These are phyloP conservation scores for Neopestalotiopsis sp. DNA, from an alignment of 2,329 filamentous ascomycete genomes.

Conservation along the genomic window DNA sequence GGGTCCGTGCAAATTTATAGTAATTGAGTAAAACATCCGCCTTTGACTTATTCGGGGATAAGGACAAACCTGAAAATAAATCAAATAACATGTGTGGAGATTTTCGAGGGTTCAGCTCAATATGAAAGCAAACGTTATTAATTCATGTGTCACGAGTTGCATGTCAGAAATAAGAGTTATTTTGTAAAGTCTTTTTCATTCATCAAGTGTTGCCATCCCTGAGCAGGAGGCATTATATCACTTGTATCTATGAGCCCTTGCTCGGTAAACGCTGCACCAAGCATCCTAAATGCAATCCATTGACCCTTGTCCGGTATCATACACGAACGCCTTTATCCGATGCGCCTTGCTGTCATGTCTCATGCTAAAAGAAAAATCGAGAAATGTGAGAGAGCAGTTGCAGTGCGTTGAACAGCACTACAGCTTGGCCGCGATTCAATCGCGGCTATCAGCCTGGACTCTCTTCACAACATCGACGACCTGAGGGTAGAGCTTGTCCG, in stretches of 20 bases:
- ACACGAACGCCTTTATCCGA: slow-evolving; percentile 18
- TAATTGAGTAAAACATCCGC: too few species aligned
- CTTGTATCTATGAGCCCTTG: neutral
- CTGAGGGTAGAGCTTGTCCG: slow-evolving; percentile 77
- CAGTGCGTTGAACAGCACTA: neutral
- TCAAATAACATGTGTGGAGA: too few species aligned
- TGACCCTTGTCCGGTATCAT: slow-evolving; percentile 15
- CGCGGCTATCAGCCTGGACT: slow-evolving; percentile 72
- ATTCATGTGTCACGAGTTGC: too few species aligned
- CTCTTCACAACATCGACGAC: slow-evolving; percentile 81
- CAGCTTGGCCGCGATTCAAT: slow-evolving; percentile 39
- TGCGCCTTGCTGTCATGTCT: slow-evolving; percentile 16
- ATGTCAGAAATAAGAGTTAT: neutral
- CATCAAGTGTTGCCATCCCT: neutral
- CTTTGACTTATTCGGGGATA: too few species aligned
- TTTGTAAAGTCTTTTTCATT: neutral
- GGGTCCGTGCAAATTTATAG: too few species aligned
- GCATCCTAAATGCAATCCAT: slow-evolving; percentile 11
- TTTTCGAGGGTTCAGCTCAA: too few species aligned
- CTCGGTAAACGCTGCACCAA: neutral
- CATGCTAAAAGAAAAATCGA: slow-evolving; percentile 7
- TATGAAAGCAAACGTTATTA: too few species aligned
- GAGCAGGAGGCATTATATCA: neutral
- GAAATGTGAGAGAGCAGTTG: neutral
- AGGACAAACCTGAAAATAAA: too few species aligned